Evolutionary conservation across 192 early-diverging fungal species (phyloP), one percentile per base, ranked within the genome.

Genomic region (Diversispora eburnea): DNA sequence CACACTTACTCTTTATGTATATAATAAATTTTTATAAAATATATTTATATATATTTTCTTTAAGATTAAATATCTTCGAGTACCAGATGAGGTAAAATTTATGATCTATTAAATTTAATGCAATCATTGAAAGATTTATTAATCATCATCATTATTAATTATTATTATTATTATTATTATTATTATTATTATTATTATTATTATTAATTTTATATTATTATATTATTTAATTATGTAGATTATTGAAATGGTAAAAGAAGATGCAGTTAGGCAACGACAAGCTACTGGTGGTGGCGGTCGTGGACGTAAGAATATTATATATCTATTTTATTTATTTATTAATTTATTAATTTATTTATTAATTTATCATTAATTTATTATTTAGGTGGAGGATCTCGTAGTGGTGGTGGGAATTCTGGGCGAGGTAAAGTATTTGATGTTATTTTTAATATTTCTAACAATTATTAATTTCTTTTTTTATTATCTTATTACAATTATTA

Each of bases 241-340:
- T 63, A 88, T 98, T 25, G 94, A 97, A 64, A 91, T 93, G 84
- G 94, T 95, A 49, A 94, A 91, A 76, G 91, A 95, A 71, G 91
- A 95, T 46, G 87, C 88, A 67, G 67, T 68, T 43, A 88, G 86
- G 72, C 87, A 86, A 55, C 78, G 87, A 52, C 82, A 81, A 19
- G 72, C 67, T 46, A 52, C 76, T 8, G 75, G 79, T 48, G 77
- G 82, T 62, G 78, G 79, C 57, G 74, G 77, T 61, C 79, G 83
- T 57, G 79, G 80, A 22, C 72, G 72, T 73, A 73, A 62, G 61
- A 39, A 60, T 8, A 12, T 51, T 60, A 49, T 61, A 43, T 60
- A 10, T 22, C 47, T 4, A 1, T 33, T 19, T 47, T 4, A 33
- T 62, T 54, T 43, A 19, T 20, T 43, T 20, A 43, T 63, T 43